A percentile compares a stretch with the other conserved stretches of the same genome.
These are phyloP conservation scores for Saksenaea vasiformis DNA, from an alignment of 371 early-diverging fungal genomes.

Conservation along the genomic window DNA sequence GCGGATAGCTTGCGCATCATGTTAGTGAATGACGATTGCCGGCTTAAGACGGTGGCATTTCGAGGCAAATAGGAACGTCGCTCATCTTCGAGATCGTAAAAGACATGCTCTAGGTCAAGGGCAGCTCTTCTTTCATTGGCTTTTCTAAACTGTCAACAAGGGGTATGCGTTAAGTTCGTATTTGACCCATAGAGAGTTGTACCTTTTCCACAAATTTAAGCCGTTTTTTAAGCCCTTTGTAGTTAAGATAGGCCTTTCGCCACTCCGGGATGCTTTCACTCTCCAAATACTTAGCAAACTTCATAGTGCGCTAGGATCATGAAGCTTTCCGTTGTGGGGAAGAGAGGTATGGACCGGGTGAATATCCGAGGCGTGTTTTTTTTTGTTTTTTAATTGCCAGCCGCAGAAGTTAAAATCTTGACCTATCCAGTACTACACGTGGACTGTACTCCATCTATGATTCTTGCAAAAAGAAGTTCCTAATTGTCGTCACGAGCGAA, in stretches of 20 bases:
- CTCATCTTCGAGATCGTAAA: constrained; percentile 19
- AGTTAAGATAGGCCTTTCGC: constrained; percentile 77
- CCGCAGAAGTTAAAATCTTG: constrained; percentile 1
- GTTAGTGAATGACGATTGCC: constrained; percentile 19
- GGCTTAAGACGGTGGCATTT: constrained; percentile 8
- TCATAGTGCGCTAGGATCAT: constrained; percentile 51
- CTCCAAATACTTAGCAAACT: constrained; percentile 80
- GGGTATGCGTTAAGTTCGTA: background rate
- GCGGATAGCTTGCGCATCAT: constrained; percentile 25
- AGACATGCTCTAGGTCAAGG: constrained; percentile 23
- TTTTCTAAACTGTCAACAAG: constrained; percentile 20
- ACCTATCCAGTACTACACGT: constrained; percentile 19
- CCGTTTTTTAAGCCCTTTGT: constrained; percentile 70
- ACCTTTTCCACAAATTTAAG: constrained; percentile 65
- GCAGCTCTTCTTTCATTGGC: constrained; percentile 25
- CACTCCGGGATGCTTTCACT: constrained; percentile 84
- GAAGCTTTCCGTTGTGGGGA: background rate
- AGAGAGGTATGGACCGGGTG: constrained; percentile 3
- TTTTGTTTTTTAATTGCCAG: constrained; percentile 11
- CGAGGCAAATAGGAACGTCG: constrained; percentile 9
- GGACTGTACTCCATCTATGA: constrained; percentile 5
- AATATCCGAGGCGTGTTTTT: constrained; percentile 5
- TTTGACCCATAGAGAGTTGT: background rate
- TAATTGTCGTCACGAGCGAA: background rate
- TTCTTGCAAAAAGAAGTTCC: background rate